Conservation (phyloP, 1,139 yeast genomes). For the Hemisphaericaspora subhashii region DNA sequence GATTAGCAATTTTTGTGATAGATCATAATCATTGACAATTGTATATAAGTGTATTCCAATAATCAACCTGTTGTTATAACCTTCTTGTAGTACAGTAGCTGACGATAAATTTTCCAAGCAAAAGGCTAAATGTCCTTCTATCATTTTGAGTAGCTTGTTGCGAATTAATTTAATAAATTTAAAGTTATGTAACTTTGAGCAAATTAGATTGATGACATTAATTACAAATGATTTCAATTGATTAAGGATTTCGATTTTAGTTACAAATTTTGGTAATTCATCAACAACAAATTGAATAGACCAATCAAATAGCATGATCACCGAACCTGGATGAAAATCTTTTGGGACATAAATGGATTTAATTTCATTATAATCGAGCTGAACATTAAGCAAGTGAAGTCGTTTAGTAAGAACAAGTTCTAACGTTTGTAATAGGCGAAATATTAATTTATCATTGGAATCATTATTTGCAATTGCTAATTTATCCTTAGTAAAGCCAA, state of each 20-base stretch:
- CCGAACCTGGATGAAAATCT: background rate
- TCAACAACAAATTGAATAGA: conserved; percentile 26
- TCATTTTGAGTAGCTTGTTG: conserved; percentile 15
- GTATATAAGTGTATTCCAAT: conserved; percentile 32
- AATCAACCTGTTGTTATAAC: conserved; percentile 11
- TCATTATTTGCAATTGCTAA: conserved; percentile 12
- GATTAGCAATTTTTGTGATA: conserved; percentile 31
- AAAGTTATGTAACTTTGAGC: conserved; percentile 30
- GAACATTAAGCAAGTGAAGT: conserved; percentile 16
- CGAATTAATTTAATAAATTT: conserved; percentile 23
- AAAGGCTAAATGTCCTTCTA: conserved; percentile 15
- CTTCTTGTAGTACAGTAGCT: background rate
- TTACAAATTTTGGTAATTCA: conserved; percentile 24
- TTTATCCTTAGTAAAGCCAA: conserved; percentile 31
- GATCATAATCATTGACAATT: conserved; percentile 38
- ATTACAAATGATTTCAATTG: conserved; percentile 32
- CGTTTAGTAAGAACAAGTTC: conserved; percentile 16
- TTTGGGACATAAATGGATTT: conserved; percentile 11
- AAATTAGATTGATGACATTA: conserved; percentile 30
- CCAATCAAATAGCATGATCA: conserved; percentile 30
- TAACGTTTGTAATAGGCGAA: conserved; percentile 11
- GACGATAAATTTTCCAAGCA: conserved; percentile 12
- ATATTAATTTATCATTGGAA: conserved; percentile 4
- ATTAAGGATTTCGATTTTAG: conserved; percentile 18
- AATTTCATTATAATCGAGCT: conserved; percentile 13